Evolutionary conservation across 805 yeast species (phyloP).

Genomic region (Barnettozyma sucrosica): DNA sequence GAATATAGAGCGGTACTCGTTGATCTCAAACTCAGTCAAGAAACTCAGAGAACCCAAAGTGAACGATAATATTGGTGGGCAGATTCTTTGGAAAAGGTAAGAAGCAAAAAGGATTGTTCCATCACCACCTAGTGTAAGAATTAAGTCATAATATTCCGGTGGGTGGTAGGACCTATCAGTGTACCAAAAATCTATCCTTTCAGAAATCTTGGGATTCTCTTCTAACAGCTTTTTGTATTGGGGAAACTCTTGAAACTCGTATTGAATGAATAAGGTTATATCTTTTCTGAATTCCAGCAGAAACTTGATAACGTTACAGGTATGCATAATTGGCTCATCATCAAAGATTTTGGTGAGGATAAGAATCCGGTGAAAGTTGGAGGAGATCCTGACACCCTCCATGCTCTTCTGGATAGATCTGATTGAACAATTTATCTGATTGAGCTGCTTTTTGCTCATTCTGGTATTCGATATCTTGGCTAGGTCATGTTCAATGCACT

Average conservation of each 20-base stretch:
- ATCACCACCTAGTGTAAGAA: slow-evolving; percentile 66
- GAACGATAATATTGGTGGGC: slow-evolving; percentile 63
- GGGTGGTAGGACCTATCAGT: slow-evolving; percentile 22
- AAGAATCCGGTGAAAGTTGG: slow-evolving; percentile 24
- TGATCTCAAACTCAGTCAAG: slow-evolving; percentile 47
- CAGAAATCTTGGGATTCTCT: slow-evolving; percentile 4
- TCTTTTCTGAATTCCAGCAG: slow-evolving; percentile 17
- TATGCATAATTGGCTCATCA: slow-evolving; percentile 27
- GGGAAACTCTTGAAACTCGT: slow-evolving; percentile 11
- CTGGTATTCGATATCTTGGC: slow-evolving; percentile 17
- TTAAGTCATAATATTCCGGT: slow-evolving; percentile 43
- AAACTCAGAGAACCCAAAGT: slow-evolving; percentile 65
- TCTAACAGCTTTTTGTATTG: slow-evolving; percentile 8
- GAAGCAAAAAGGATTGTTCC: slow-evolving; percentile 67
- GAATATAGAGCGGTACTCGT: slow-evolving; percentile 31
- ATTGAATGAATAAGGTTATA: slow-evolving; percentile 20
- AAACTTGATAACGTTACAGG: slow-evolving; percentile 19
- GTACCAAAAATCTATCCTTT: slow-evolving; percentile 22
- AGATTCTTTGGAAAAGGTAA: slow-evolving; percentile 48
- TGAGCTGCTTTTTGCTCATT: slow-evolving; percentile 25
- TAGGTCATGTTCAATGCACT: slow-evolving; percentile 15
- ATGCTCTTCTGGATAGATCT: slow-evolving; percentile 27
- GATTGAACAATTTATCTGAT: slow-evolving; percentile 25
- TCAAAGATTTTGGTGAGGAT: slow-evolving; percentile 29
- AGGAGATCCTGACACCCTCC: slow-evolving; percentile 25